Percentiles rank a stretch among this genome's conserved stretches.
Evolutionary conservation across 2,329 filamentous ascomycete genomes (phyloP).

Genomic region (Fusarium setosum): DNA sequence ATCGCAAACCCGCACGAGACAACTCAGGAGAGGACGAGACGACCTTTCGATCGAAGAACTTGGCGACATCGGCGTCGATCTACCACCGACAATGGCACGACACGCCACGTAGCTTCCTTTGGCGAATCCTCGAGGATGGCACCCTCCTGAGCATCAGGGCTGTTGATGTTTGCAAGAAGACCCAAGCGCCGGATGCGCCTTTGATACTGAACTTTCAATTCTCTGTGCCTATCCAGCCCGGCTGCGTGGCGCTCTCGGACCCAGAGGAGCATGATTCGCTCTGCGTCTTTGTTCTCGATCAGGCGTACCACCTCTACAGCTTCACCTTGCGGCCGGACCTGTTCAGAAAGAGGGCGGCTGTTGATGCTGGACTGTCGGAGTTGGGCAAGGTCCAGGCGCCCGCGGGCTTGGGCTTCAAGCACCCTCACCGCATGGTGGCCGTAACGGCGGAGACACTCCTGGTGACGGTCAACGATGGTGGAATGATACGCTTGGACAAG

Average conservation of each 20-base stretch:
- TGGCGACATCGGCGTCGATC: conserved; percentile 83
- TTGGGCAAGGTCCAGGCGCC: conserved; percentile 81
- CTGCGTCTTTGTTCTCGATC: conserved; percentile 82
- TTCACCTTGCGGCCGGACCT: conserved; percentile 85
- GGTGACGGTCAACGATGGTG: conserved; percentile 83
- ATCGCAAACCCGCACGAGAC: conserved; percentile 52
- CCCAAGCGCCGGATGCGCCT: conserved; percentile 74
- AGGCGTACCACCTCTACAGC: conserved; percentile 83
- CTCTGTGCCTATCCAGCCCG: conserved; percentile 75
- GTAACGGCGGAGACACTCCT: conserved; percentile 79
- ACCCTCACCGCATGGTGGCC: conserved; percentile 84
- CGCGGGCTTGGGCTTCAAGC: conserved; percentile 79
- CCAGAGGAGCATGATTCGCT: conserved; percentile 81
- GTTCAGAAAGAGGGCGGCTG: conserved; percentile 76
- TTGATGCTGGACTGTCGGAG: conserved; percentile 79
- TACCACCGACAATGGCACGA: conserved; percentile 83
- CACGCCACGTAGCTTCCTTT: conserved; percentile 87
- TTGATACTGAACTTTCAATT: conserved; percentile 85
- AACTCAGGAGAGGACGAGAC: conserved; percentile 73
- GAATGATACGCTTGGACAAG: conserved; percentile 77
- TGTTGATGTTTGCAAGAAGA: conserved; percentile 81
- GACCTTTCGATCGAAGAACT: conserved; percentile 75
- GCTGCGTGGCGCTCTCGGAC: conserved; percentile 87
- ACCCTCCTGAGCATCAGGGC: conserved; percentile 85
- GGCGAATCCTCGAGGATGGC: conserved; percentile 86